Conservation (phyloP, 2,329 filamentous ascomycete genomes). For the Fusarium papillatum region DNA sequence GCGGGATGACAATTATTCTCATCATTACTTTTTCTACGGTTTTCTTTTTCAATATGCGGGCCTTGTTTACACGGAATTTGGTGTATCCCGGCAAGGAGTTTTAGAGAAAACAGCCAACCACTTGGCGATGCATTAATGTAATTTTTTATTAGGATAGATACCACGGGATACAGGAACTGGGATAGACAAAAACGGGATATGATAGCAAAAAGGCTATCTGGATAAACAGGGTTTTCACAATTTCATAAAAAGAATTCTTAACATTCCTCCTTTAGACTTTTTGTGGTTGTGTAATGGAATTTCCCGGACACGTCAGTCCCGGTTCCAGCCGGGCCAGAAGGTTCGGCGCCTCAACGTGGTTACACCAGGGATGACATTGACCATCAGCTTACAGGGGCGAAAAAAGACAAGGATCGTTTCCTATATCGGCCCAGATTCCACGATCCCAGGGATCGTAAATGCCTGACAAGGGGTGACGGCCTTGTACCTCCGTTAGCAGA, state of each 20-base stretch:
- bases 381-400: not conserved
- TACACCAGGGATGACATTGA: not conserved
- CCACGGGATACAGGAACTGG: conserved; percentile 1
- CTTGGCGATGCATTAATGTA: conserved; percentile 31
- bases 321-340: not conserved
- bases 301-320: not conserved
- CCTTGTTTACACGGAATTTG: conserved; percentile 65
- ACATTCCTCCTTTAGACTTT: not conserved
- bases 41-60: conserved; percentile 57
- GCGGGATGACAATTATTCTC: conserved; percentile 63
- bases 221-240: not conserved
- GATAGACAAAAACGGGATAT: conserved; percentile 18
- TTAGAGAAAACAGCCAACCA: conserved; percentile 59
- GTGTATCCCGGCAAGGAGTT: conserved; percentile 64
- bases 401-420: not conserved
- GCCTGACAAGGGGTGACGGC: conserved; percentile 1
- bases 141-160: not conserved
- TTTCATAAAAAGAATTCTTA: not conserved
- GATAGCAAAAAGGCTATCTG: not conserved
- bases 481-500: conserved; percentile 7
- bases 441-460: conserved; percentile 1
- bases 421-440: conserved; percentile 9
- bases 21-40: conserved; percentile 59
- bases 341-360: not conserved
- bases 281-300: not conserved